Conservation (phyloP, 805 yeast species). For the Maudiozyma saulgeensis region DNA sequence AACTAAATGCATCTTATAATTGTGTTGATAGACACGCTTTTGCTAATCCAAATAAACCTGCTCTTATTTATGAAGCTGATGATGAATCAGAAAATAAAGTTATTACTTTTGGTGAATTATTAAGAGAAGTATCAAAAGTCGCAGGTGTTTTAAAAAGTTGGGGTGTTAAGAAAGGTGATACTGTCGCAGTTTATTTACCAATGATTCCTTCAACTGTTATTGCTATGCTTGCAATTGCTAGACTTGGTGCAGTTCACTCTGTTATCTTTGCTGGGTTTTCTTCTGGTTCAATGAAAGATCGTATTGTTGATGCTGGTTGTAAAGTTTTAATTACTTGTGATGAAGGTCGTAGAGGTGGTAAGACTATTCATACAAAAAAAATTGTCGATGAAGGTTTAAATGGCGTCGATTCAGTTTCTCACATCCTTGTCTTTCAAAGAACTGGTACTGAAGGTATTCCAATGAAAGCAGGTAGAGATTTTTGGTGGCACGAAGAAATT, state of each 20-base stretch:
- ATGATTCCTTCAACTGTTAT: conserved; percentile 96
- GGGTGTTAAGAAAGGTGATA: conserved; percentile 91
- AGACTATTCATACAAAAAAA: conserved; percentile 81
- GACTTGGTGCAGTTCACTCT: conserved; percentile 93
- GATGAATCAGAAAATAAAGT: conserved; percentile 63
- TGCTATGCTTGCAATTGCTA: conserved; percentile 85
- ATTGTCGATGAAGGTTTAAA: conserved; percentile 90
- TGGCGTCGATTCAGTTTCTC: conserved; percentile 61
- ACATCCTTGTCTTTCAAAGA: conserved; percentile 81
- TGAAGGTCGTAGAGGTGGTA: conserved; percentile 93
- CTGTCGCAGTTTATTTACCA: conserved; percentile 92
- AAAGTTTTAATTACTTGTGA: conserved; percentile 87
- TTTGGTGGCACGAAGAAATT: conserved; percentile 91
- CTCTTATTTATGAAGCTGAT: conserved; percentile 89
- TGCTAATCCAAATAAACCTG: conserved; percentile 73
- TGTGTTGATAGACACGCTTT: conserved; percentile 94
- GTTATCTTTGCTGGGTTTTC: conserved; percentile 96
- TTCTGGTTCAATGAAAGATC: conserved; percentile 83
- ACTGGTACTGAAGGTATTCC: conserved; percentile 69
- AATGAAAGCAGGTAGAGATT: conserved; percentile 73
- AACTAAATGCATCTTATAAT: conserved; percentile 85
- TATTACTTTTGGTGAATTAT: conserved; percentile 78
- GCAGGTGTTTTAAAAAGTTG: conserved; percentile 75
- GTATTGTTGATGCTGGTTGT: conserved; percentile 80
- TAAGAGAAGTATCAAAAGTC: conserved; percentile 73